These are phyloP conservation scores for Starmerella powellii DNA, from an alignment of 805 yeast species.

Conservation along the genomic window DNA sequence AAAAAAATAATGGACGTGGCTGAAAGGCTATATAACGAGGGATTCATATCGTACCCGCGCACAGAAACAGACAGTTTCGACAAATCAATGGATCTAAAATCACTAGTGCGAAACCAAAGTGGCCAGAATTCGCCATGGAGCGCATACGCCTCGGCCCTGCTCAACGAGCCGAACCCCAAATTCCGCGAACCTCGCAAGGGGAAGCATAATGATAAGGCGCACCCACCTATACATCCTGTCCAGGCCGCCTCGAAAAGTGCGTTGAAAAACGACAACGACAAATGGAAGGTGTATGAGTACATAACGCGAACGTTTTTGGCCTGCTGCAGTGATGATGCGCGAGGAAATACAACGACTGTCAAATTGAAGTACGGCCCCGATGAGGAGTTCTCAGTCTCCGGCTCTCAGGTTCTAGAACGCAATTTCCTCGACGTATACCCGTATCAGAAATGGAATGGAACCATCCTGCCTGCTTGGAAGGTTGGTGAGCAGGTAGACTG, in stretches of 20 bases:
- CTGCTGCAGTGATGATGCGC: conserved; percentile 83
- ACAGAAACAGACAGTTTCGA: conserved; percentile 93
- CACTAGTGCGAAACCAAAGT: conserved; percentile 49
- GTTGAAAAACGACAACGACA: conserved; percentile 31
- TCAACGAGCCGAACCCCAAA: conserved; percentile 30
- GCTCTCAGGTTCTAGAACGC: conserved; percentile 56
- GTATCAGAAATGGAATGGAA: conserved; percentile 63
- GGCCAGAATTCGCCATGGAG: conserved; percentile 46
- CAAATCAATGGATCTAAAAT: conserved; percentile 53
- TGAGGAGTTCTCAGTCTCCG: conserved; percentile 62
- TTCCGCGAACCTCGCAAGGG: conserved; percentile 69
- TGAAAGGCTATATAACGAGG: conserved; percentile 72
- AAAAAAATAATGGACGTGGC: conserved; percentile 65
- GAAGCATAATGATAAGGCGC: conserved; percentile 81
- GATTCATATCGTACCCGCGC: conserved; percentile 88
- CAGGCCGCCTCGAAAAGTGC: conserved; percentile 19
- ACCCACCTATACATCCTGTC: conserved; percentile 95
- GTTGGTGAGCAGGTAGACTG: conserved; percentile 49
- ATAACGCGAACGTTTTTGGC: conserved; percentile 80
- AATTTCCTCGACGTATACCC: conserved; percentile 74
- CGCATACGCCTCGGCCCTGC: conserved; percentile 41
- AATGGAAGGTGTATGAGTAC: conserved; percentile 71
- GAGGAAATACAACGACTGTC: conserved; percentile 55
- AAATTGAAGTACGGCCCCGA: conserved; percentile 62
- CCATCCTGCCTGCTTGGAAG: conserved; percentile 50